Conservation (phyloP, 2,329 filamentous ascomycete genomes). For the Fusarium sp. region DNA sequence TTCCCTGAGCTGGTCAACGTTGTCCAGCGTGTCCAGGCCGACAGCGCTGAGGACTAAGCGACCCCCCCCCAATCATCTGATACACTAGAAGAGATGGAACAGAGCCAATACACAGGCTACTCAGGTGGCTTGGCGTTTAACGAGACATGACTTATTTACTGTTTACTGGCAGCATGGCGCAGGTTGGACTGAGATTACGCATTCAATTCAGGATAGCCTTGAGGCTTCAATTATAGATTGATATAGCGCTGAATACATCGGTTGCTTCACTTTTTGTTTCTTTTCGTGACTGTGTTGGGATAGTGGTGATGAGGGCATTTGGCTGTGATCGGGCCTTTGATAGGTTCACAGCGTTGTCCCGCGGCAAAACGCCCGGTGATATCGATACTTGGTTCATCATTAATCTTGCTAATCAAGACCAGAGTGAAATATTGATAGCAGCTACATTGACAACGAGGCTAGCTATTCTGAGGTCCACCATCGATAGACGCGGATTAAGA, state of each 20-base stretch:
- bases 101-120: constrained; percentile 20
- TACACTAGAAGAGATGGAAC: constrained; percentile 21
- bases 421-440: background rate
- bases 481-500: background rate
- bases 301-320: constrained; percentile 4
- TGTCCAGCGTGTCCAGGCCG: constrained; percentile 85
- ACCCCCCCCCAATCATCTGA: background rate
- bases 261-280: constrained; percentile 10
- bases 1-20: constrained; percentile 78
- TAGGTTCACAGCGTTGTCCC: background rate
- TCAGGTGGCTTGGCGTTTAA: constrained; percentile 38
- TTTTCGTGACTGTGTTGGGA: background rate
- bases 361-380: background rate
- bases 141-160: constrained; percentile 37
- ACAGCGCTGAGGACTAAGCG: constrained; percentile 58
- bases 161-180: constrained; percentile 41
- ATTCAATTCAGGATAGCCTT: constrained; percentile 14
- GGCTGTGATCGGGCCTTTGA: background rate
- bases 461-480: background rate
- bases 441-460: background rate
- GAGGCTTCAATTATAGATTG: constrained; percentile 33
- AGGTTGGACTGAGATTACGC: constrained; percentile 31
- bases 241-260: constrained; percentile 29
- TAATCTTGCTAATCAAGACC: too few relatives aligned
- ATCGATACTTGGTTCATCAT: background rate